These are phyloP conservation scores for Rhizophora mangle DNA, from an alignment of 345 rosid species.

Conservation along the genomic window DNA sequence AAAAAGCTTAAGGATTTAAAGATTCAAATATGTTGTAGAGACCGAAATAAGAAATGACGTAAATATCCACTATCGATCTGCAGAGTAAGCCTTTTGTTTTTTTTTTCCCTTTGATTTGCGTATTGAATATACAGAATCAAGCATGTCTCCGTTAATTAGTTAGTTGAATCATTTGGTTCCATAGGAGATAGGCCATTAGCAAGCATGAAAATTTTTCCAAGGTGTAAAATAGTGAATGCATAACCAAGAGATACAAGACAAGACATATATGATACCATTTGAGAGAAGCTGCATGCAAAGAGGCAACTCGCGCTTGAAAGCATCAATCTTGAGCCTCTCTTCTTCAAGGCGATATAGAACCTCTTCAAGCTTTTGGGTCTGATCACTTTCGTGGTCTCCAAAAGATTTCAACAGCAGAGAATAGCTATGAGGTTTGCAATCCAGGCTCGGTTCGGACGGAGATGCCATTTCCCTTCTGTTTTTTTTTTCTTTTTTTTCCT, in stretches of 20 bases:
- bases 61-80: slow-evolving; percentile 22
- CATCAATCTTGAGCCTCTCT: slow-evolving; percentile 94
- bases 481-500: no score
- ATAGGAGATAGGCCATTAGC: no score
- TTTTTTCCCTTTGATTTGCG: no score
- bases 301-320: slow-evolving; percentile 96
- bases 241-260: no score
- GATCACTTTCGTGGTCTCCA: slow-evolving; percentile 63
- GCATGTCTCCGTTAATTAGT: no score
- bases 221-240: no score
- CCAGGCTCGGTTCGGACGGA: slow-evolving; percentile 74
- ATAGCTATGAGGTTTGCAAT: slow-evolving; percentile 79
- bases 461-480: slow-evolving; percentile 46
- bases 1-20: slow-evolving; percentile 12
- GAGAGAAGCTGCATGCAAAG: slow-evolving; percentile 99
- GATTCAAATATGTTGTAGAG: not conserved
- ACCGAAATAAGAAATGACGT: slow-evolving; percentile 1
- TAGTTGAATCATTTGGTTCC: no score
- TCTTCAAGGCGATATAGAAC: slow-evolving; percentile 79
- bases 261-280: slow-evolving; percentile 46
- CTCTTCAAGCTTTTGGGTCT: slow-evolving; percentile 81
- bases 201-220: no score
- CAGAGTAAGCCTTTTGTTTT: not conserved
- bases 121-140: no score
- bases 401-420: slow-evolving; percentile 86